Conservation (phyloP, 179 eudicot genomes). For the Actinidia chinensis region DNA sequence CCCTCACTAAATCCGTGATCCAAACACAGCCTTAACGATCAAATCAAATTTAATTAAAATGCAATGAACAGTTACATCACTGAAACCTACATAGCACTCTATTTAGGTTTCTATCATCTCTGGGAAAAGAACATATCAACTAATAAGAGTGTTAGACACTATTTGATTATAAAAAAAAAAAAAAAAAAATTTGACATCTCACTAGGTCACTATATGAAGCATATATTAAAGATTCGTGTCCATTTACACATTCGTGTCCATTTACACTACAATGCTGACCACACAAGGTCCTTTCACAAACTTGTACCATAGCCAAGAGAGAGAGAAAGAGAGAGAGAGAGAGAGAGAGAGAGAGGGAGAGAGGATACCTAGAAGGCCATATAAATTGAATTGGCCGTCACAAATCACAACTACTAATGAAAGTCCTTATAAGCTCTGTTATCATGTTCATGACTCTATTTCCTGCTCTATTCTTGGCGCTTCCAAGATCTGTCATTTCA, state of each 20-base stretch:
- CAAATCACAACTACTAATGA: constrained; percentile 87
- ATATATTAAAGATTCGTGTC: neutral
- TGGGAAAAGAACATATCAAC: neutral
- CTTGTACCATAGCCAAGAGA: neutral
- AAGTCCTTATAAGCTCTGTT: constrained; percentile 72
- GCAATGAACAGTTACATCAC: no score
- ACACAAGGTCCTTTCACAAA: neutral
- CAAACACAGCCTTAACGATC: no score
- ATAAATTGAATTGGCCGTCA: constrained; percentile 85
- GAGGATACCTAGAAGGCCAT: constrained; percentile 78
- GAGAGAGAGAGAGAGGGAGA: constrained; percentile 11
- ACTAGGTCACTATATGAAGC: neutral
- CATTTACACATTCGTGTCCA: neutral
- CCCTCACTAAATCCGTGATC: no score
- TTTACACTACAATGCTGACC: neutral
- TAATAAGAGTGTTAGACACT: neutral
- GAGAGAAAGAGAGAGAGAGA: constrained; percentile 7
- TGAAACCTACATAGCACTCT: no score
- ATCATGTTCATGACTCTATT: constrained; percentile 56
- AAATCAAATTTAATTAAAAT: no score
- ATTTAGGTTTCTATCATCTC: neutral
- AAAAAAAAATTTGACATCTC: neutral
- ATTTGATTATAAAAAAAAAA: neutral
- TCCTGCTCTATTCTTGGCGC: constrained; percentile 59
- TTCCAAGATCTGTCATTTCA: constrained; percentile 44